Evolutionary conservation across 108 stramenopile genomes (phyloP), one percentile per base, ranked within the genome.

Genomic region (Cyclotella cryptica): DNA sequence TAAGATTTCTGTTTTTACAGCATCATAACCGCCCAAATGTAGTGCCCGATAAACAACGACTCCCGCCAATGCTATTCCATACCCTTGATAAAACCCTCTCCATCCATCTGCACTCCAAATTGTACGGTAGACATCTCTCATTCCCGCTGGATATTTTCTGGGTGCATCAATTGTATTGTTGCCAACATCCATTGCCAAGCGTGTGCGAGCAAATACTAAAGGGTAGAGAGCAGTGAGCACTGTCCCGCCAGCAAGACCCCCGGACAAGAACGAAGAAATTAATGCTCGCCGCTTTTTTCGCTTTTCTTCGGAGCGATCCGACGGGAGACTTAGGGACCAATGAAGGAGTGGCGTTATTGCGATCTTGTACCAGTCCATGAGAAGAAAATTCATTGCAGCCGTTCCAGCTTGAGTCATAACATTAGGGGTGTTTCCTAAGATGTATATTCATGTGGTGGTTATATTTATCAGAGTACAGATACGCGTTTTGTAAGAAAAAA

Each of bases 11-110:
- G 79, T 86, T 72, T 96, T 96, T 61, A 94, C 80, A 53, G 94
- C 94, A 83, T 99, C 99, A 84, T 98, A 98, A 0, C 98, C 94
- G 51, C 99, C 99, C 64, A 99, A 87, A 88, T 94, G 96, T 39
- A 97, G 84, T 10, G 96, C 94, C 30, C 99, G 89, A 88, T 97
- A 98, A 21, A 97, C 53, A 70, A 98, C 89, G 60, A 97, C 96
- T n/a, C 98, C 98, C 59, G 75, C 73, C 24, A 98, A 76, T 24
- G 97, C 96, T 60, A 96, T 89, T 42, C 96, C 97, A 86, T 98
- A 99, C 39, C 99, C 99, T 75, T 98, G 94, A 86, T 98, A 99
- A 27, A 99, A 72, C 0, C 97, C 98, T 73, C 83, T 72, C 66
- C 97, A 78, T 1, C 99, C 99, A 81, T 94, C 94, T n/a, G 80